Conservation (phyloP, 805 yeast species). For the Pichia cephalocereana region DNA sequence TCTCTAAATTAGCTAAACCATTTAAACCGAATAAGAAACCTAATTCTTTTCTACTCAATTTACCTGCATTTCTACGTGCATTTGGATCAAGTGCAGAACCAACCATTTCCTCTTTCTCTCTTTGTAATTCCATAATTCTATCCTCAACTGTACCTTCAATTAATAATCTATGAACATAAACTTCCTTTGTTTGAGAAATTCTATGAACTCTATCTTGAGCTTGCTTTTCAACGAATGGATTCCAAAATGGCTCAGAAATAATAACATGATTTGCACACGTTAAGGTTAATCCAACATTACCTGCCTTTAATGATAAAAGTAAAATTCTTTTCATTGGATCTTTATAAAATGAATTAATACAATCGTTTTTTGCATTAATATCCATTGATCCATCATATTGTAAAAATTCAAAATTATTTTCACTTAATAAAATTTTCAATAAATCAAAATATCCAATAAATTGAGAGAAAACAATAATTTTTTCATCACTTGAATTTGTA, state of each 20-base stretch:
- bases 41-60: slow-evolving; percentile 58
- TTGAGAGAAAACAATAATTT: slow-evolving; percentile 76
- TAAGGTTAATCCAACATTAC: slow-evolving; percentile 89
- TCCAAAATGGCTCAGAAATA: slow-evolving; percentile 95
- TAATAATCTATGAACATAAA: slow-evolving; percentile 64
- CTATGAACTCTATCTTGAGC: slow-evolving; percentile 95
- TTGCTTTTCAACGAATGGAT: slow-evolving; percentile 94
- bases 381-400: slow-evolving; percentile 82
- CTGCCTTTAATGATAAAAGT: slow-evolving; percentile 80
- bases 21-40: slow-evolving; percentile 62
- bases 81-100: slow-evolving; percentile 77
- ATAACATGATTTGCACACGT: slow-evolving; percentile 93
- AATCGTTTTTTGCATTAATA: slow-evolving; percentile 52
- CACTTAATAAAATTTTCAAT: slow-evolving; percentile 41
- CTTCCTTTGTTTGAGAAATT: slow-evolving; percentile 80
- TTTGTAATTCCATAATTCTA: slow-evolving; percentile 74
- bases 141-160: slow-evolving; percentile 76
- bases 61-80: slow-evolving; percentile 54
- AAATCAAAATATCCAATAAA: slow-evolving; percentile 75
- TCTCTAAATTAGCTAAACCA: slow-evolving; percentile 18
- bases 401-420: slow-evolving; percentile 38
- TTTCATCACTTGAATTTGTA: slow-evolving; percentile 48
- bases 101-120: slow-evolving; percentile 66
- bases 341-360: slow-evolving; percentile 55
- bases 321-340: slow-evolving; percentile 47